These are phyloP conservation scores for Sequoia sempervirens DNA, from an alignment of 75 land plant genomes.

Conservation along the genomic window DNA sequence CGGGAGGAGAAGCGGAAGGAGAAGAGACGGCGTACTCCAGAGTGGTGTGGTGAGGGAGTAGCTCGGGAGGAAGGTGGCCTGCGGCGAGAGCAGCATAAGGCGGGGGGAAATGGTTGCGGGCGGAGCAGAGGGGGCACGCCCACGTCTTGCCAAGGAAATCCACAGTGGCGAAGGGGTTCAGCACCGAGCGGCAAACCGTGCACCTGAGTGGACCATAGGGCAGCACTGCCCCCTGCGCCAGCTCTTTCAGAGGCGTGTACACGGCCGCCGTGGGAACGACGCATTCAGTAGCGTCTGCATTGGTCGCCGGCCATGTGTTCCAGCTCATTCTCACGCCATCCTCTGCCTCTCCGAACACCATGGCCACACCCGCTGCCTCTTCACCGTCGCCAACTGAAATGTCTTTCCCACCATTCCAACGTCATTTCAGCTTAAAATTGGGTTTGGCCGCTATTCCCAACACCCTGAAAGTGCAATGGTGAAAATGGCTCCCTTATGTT, in stretches of 20 bases:
- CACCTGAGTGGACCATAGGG: conserved; percentile 92
- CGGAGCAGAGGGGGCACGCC: conserved; percentile 91
- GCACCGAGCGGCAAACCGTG: conserved; percentile 80
- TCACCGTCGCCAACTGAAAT: too few species aligned
- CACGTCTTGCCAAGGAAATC: conserved; percentile 88
- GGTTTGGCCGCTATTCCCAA: too few species aligned
- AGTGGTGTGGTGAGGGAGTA: conserved; percentile 83
- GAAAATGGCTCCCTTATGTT: too few species aligned
- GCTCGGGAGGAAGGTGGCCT: conserved; percentile 73
- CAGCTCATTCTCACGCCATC: conserved; percentile 98
- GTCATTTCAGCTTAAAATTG: too few species aligned
- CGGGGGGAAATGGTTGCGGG: conserved; percentile 85
- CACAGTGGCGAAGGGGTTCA: conserved; percentile 80
- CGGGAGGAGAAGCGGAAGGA: conserved; percentile 36
- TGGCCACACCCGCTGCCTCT: conserved; percentile 5
- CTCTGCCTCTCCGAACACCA: conserved; percentile 90
- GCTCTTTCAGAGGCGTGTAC: conserved; percentile 72
- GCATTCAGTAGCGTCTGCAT: conserved; percentile 52
- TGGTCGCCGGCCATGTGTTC: conserved; percentile 88
- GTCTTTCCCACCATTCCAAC: too few species aligned
- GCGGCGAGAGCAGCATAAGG: conserved; percentile 59
- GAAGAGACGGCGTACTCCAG: conserved; percentile 61
- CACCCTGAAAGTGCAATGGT: too few species aligned
- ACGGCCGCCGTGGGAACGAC: conserved; percentile 76
- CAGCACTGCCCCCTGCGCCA: conserved; percentile 27